Conservation (phyloP, 2,329 filamentous ascomycete species). For the Westerdykella sp. region DNA sequence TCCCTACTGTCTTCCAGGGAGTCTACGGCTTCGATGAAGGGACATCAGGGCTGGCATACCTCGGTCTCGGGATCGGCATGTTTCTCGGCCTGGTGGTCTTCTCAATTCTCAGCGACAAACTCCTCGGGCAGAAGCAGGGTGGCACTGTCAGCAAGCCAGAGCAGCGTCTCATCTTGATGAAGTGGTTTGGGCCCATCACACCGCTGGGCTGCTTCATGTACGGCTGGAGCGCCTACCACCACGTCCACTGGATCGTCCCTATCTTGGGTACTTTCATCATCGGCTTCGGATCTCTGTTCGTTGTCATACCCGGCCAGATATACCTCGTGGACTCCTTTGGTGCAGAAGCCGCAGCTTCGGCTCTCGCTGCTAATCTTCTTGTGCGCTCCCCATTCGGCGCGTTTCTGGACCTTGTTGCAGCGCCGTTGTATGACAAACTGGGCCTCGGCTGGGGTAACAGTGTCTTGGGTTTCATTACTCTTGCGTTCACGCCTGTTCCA, state of each 20-base stretch:
- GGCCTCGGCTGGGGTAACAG: conserved; percentile 37
- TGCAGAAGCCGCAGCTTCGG: conserved; percentile 19
- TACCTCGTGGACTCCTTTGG: conserved; percentile 58
- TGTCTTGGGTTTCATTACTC: conserved; percentile 8
- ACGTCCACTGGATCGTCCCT: conserved; percentile 33
- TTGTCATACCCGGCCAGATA: conserved; percentile 43
- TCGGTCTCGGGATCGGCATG: conserved; percentile 50
- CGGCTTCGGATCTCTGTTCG: conserved; percentile 30
- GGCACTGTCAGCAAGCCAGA: conserved; percentile 18
- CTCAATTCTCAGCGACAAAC: conserved; percentile 34
- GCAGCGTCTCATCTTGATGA: no score
- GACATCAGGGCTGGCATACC: conserved; percentile 20
- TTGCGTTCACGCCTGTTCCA: no score
- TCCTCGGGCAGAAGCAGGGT: conserved; percentile 31
- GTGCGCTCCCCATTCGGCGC: conserved; percentile 16
- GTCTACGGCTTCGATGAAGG: conserved; percentile 16
- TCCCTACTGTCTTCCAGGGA: conserved; percentile 21
- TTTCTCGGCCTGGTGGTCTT: conserved; percentile 12
- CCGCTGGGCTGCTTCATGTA: conserved; percentile 20
- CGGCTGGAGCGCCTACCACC: conserved; percentile 21
- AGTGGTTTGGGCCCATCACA: conserved; percentile 14
- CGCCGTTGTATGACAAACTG: conserved; percentile 30
- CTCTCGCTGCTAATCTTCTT: no score
- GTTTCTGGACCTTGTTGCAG: conserved; percentile 34
- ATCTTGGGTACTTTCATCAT: conserved; percentile 46